These are phyloP conservation scores for Nakazawaea ernobii DNA, from an alignment of 805 yeast genomes.

Conservation along the genomic window DNA sequence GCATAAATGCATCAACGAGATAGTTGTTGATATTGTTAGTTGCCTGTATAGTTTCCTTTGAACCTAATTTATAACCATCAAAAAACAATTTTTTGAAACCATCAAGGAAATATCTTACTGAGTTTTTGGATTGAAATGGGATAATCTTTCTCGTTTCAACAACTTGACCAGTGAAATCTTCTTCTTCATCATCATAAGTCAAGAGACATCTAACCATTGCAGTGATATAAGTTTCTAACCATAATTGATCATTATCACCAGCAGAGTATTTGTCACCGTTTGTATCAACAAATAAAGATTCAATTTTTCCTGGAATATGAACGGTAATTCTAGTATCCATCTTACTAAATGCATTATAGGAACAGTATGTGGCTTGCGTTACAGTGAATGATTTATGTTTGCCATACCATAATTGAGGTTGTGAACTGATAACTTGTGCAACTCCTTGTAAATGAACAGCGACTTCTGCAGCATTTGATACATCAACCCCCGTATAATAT, in stretches of 20 bases:
- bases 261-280: constrained; percentile 45
- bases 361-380: constrained; percentile 62
- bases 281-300: constrained; percentile 38
- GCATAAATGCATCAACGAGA: constrained; percentile 69
- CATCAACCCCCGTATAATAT: constrained; percentile 71
- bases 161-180: constrained; percentile 51
- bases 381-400: constrained; percentile 66
- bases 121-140: constrained; percentile 52
- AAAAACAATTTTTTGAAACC: constrained; percentile 64
- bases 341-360: constrained; percentile 55
- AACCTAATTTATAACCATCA: constrained; percentile 64
- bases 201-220: constrained; percentile 72
- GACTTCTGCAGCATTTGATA: constrained; percentile 69
- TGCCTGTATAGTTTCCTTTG: constrained; percentile 57
- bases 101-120: constrained; percentile 48
- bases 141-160: constrained; percentile 82
- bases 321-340: constrained; percentile 69
- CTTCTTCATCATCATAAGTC: constrained; percentile 68
- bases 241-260: constrained; percentile 38
- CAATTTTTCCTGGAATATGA: constrained; percentile 71
- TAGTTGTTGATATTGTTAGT: constrained; percentile 62
- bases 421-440: constrained; percentile 55
- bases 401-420: constrained; percentile 77
- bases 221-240: constrained; percentile 64
- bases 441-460: constrained; percentile 69